These are phyloP conservation scores for Trichosporon coremiiforme DNA, from an alignment of 1,284 basidiomycete species.

Conservation along the genomic window DNA sequence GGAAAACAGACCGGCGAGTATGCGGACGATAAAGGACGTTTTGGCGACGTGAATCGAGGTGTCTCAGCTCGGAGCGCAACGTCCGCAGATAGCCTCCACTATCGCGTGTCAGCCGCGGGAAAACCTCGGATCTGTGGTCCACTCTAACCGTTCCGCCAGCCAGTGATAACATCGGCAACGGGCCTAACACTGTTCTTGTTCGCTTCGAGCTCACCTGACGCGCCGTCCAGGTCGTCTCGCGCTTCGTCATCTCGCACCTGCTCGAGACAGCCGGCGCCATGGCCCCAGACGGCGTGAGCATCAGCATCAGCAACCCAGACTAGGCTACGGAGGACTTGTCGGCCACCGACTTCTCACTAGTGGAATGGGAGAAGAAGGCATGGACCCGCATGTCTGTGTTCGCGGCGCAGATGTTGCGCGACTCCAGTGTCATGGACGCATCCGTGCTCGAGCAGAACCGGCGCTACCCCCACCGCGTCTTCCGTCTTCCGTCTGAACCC, in stretches of 20 bases:
- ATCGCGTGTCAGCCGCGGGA: neutral
- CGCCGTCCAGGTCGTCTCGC: neutral
- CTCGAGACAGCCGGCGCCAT: neutral
- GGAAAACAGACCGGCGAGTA: neutral
- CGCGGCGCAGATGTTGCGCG: neutral
- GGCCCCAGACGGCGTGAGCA: neutral
- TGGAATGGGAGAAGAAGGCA: neutral
- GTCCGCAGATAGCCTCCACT: neutral
- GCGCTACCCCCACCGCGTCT: neutral
- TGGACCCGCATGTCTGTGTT: neutral
- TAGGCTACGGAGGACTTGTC: neutral
- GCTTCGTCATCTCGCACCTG: neutral
- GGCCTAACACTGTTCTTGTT: no score
- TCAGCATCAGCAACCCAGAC: neutral
- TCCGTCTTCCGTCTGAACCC: neutral
- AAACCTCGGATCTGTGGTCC: neutral
- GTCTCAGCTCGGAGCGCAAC: neutral
- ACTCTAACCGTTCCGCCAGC: no score
- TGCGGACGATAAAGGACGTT: neutral
- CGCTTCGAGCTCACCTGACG: neutral
- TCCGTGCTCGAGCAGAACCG: neutral
- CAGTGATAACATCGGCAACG: no score
- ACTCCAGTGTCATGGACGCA: neutral
- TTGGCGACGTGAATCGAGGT: neutral
- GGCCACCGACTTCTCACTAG: neutral